phyloP scores from a whole-genome alignment of 179 eudicot genomes.

The Heliamphora pulchella region DNA sequence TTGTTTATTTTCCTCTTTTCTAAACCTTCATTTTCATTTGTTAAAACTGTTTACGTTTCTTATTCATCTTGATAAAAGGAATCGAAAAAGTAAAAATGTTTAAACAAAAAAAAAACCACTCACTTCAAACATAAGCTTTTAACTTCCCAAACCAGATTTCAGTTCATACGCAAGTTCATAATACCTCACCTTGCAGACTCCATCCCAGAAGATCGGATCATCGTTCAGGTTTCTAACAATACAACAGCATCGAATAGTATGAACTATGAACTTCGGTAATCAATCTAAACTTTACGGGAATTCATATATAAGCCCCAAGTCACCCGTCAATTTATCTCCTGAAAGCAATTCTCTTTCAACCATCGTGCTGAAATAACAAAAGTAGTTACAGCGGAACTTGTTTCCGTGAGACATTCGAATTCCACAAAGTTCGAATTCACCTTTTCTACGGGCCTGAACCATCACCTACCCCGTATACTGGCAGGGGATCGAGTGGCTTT shows the following conservation, averaged over 20 bases:
- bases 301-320: slow-evolving; percentile 1
- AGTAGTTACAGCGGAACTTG: slow-evolving; percentile 5
- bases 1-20: too few species aligned
- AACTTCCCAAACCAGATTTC: too few species aligned
- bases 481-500: slow-evolving; percentile 47
- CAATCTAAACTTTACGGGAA: slow-evolving; percentile 16
- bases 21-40: too few species aligned
- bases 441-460: not conserved
- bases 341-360: slow-evolving; percentile 10
- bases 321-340: not conserved
- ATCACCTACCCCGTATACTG: slow-evolving; percentile 41
- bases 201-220: not conserved
- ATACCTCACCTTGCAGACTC: not conserved
- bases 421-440: too few species aligned
- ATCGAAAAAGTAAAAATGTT: too few species aligned
- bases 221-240: slow-evolving; percentile 9
- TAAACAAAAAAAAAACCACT: too few species aligned
- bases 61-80: too few species aligned
- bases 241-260: slow-evolving; percentile 15
- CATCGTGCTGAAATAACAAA: not conserved
- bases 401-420: not conserved
- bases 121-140: too few species aligned
- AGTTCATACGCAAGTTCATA: not conserved
- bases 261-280: slow-evolving; percentile 8
- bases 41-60: too few species aligned